These are phyloP conservation scores for Arthroderma sp. DNA, from an alignment of 2,329 filamentous ascomycete genomes.

Conservation along the genomic window DNA sequence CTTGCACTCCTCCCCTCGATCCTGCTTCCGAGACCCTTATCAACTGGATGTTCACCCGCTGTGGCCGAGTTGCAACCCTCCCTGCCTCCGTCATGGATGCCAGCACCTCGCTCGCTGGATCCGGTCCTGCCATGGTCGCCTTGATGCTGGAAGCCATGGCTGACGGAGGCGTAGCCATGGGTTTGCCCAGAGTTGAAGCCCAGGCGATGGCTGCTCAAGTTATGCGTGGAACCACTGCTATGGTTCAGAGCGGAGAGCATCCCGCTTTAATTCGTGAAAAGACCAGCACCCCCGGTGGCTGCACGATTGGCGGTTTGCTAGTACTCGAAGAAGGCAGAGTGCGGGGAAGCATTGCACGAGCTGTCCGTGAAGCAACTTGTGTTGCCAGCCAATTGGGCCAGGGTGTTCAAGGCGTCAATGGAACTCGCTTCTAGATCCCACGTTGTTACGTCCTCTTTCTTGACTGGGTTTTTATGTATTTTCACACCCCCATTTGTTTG, in stretches of 20 bases:
- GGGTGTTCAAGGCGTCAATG: conserved; percentile 39
- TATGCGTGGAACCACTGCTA: conserved; percentile 45
- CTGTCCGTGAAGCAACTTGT: conserved; percentile 47
- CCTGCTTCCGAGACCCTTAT: conserved; percentile 32
- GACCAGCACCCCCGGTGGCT: conserved; percentile 49
- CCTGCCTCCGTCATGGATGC: conserved; percentile 44
- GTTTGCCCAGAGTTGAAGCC: conserved; percentile 45
- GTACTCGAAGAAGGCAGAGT: conserved; percentile 47
- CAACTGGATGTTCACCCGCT: conserved; percentile 44
- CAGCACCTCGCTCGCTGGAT: conserved; percentile 46
- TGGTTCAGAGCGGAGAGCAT: conserved; percentile 47
- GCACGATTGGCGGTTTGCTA: conserved; percentile 49
- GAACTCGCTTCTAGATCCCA: conserved; percentile 19
- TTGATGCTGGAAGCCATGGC: conserved; percentile 47
- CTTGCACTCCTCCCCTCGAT: conserved; percentile 35
- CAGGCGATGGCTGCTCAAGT: conserved; percentile 51
- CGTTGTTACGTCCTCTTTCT: no score
- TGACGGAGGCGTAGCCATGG: conserved; percentile 51
- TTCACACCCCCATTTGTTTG: no score
- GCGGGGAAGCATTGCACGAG: conserved; percentile 40
- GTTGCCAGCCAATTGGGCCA: conserved; percentile 44
- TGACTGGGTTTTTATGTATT: no score
- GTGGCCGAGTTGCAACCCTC: conserved; percentile 37
- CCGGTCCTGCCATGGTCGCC: conserved; percentile 48
- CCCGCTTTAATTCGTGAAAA: conserved; percentile 48